Evolutionary conservation across 257 asterid genomes (phyloP), one percentile per base, ranked within the genome.

Genomic region (Primulina eburnea): DNA sequence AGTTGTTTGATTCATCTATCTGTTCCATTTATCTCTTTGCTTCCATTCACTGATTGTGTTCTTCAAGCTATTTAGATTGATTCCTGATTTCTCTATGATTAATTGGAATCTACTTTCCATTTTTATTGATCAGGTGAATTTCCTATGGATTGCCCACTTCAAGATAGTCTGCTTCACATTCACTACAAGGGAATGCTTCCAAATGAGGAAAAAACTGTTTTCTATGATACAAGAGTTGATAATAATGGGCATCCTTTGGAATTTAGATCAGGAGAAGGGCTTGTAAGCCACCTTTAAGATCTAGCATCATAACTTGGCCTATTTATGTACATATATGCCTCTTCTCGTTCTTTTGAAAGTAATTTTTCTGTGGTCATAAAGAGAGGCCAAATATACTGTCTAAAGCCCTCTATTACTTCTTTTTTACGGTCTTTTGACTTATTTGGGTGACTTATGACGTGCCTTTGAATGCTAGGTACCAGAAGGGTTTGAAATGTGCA

Each of bases 101-200:
- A 43, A 28, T 32, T 73, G 65, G 38, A 53, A 16, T 59, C 38
- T 73, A 68, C 64, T 72, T 80, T 75, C 64, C 62, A 40, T 34
- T 24, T 73, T 72, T 50, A 75, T 32, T 72, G 78, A 70, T 64
- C 76, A 94, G 99, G 99, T 79, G 97, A 94, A 67, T 94, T 94
- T 83, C 99, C 99, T 6, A 91, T 94, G 99, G 97, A 89, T 81
- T 94, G 97, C 87, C 97, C 99, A 64, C 97, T 94, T 73, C 97
- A 84, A 6, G 99, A 94, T 77, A 94, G 99, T 82, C 81, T 86
- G 62, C 82, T 94, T 52, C 89, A 70, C 73, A 96, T 91, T 53
- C 97, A 94, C 81, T 91, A 86, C 82, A 94, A 88, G 84, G 99
- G 96, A 63, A 85, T 82, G 85, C 97, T 94, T 81, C 88, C 85